A percentile compares a stretch with the other conserved stretches of the same genome.
phyloP scores from a whole-genome alignment of 2,329 filamentous ascomycete species.

The Aspergillus sp. region DNA sequence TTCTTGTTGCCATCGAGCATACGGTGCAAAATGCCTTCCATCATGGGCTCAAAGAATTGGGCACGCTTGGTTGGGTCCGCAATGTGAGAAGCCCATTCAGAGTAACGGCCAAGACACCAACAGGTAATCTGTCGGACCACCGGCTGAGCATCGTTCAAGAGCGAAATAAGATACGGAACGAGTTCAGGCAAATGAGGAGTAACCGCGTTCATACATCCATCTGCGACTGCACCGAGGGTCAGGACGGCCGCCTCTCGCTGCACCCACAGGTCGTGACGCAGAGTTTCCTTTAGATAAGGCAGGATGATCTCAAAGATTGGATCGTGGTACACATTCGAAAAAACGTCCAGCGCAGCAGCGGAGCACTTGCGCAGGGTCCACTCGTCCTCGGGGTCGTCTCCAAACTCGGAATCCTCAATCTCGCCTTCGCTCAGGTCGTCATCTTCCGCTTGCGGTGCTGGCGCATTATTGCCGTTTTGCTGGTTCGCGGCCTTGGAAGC shows the following conservation, averaged over 20 bases:
- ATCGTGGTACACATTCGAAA: conserved; percentile 85
- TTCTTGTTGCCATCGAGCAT: conserved; percentile 99
- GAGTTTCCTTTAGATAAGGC: conserved; percentile 87
- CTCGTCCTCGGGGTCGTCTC: conserved; percentile 78
- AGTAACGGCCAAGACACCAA: conserved; percentile 95
- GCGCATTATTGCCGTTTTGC: conserved; percentile 45
- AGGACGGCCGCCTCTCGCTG: conserved; percentile 92
- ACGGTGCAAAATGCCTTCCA: conserved; percentile 90
- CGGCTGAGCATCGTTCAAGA: conserved; percentile 82
- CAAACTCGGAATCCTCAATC: conserved; percentile 74
- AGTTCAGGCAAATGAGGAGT: conserved; percentile 88
- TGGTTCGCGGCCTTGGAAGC: conserved; percentile 52
- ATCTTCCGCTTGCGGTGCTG: conserved; percentile 62
- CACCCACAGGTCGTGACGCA: conserved; percentile 87
- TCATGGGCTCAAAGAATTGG: conserved; percentile 89
- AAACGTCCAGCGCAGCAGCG: conserved; percentile 90
- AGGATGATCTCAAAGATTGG: conserved; percentile 90
- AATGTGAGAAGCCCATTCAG: conserved; percentile 84
- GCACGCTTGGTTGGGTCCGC: conserved; percentile 68
- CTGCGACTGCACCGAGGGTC: conserved; percentile 90
- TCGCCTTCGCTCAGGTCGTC: conserved; percentile 88
- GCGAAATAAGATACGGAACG: conserved; percentile 84
- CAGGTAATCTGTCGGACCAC: conserved; percentile 96
- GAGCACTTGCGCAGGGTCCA: conserved; percentile 98
- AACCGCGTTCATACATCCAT: conserved; percentile 89